Evolutionary conservation across 2,329 filamentous ascomycete genomes (phyloP), one percentile per base, ranked within the genome.

Genomic region (Neopestalotiopsis rosae): DNA sequence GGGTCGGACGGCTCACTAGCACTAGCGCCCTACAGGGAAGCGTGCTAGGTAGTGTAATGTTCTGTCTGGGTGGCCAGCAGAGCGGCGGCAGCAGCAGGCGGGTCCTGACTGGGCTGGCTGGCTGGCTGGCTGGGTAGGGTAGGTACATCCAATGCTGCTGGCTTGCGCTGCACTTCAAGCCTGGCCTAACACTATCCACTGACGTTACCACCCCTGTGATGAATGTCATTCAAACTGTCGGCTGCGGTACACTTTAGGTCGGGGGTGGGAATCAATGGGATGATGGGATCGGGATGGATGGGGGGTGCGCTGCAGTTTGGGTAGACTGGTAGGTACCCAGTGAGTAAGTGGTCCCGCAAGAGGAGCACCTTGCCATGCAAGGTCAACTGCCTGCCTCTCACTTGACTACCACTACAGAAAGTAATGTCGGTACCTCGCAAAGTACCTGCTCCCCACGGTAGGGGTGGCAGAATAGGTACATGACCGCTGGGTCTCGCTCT

Each of bases 21-120:
- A 52, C 45, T 52, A 52, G 45, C 45, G 45, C 45, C 45, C 45
- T 52, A 52, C 45, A 52, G 45, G 45, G 45, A 52, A 52, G 45
- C 45, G 45, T 52, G 45, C n/a, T n/a, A 52, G 17, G 42, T 17
- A 49, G 34, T 38, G 34, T 38, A 38, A 1, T 38, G 34, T 38
- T 38, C 34, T 38, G 34, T 38, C 34, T 38, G 34, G 13, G n/a
- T 52, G 45, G 17, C 45, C 45, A 52, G 45, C 45, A 52, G 45
- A 52, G 17, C 45, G 9, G 34, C 34, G 34, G 34, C 34, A 10
- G 34, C 34, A 10, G 34, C 45, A 52, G 17, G 45, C 45, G 45
- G 45, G 45, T 52, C 20, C 45, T 52, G 45, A 20, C 34, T 38
- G 34, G 34, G 34, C 34, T 38, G 34, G 34, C 34, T 38, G 34